A percentile compares a stretch with the other conserved stretches of the same genome.
These are phyloP conservation scores for Schizonepeta tenuifolia DNA, from an alignment of 257 asterid species.

Conservation along the genomic window DNA sequence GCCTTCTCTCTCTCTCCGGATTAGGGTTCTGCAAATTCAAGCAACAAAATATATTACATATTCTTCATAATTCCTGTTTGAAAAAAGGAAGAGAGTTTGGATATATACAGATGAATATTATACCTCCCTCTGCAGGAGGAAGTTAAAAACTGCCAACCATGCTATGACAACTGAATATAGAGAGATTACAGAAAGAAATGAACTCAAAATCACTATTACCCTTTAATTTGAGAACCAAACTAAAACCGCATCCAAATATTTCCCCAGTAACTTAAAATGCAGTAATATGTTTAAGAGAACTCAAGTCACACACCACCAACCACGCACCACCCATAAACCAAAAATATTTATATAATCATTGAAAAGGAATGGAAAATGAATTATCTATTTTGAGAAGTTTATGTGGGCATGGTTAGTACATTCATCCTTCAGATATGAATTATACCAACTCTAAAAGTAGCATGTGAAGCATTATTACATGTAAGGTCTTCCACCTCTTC, in stretches of 20 bases:
- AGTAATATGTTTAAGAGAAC: slow-evolving; percentile 21
- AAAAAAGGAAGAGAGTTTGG: background rate
- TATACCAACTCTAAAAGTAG: slow-evolving; percentile 11
- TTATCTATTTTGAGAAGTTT: slow-evolving; percentile 2
- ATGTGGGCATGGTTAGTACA: background rate
- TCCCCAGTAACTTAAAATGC: background rate
- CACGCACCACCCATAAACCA: slow-evolving; percentile 1
- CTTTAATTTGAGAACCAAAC: slow-evolving; percentile 14
- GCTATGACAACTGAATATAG: background rate
- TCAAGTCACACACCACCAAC: slow-evolving; percentile 9
- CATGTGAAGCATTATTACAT: slow-evolving; percentile 67
- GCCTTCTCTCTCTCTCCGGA: slow-evolving; percentile 92
- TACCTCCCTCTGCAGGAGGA: slow-evolving; percentile 10
- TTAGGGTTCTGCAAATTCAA: slow-evolving; percentile 66
- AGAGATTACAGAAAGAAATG: slow-evolving; percentile 11
- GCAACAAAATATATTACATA: slow-evolving; percentile 21
- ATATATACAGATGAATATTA: slow-evolving; percentile 10
- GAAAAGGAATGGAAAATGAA: background rate
- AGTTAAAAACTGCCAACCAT: background rate
- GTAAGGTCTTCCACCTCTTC: slow-evolving; percentile 94
- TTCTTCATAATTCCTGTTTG: slow-evolving; percentile 26
- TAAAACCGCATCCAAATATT: background rate
- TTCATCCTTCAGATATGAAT: slow-evolving; percentile 19
- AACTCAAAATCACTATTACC: background rate
- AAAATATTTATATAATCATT: background rate